Conservation (phyloP, 371 early-diverging fungal species). For the Mucor plumbeus region DNA sequence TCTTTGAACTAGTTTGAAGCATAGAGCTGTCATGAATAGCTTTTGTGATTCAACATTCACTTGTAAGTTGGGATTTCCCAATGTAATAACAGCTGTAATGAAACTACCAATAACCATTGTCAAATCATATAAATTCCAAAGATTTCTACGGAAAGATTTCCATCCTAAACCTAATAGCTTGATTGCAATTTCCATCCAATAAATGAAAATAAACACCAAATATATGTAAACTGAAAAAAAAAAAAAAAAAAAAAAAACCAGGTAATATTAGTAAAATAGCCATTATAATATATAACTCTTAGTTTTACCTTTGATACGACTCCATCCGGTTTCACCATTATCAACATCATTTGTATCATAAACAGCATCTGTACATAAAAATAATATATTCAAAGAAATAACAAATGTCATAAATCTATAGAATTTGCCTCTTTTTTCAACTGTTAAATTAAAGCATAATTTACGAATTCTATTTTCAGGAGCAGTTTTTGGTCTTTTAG, state of each 20-base stretch:
- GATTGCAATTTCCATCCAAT: slow-evolving; percentile 57
- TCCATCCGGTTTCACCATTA: slow-evolving; percentile 31
- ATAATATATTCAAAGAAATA: slow-evolving; percentile 57
- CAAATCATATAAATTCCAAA: slow-evolving; percentile 70
- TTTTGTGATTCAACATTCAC: slow-evolving; percentile 63
- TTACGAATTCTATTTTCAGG: slow-evolving; percentile 46
- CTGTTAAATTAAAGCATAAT: slow-evolving; percentile 51
- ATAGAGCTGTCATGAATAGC: slow-evolving; percentile 67
- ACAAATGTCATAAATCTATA: slow-evolving; percentile 55
- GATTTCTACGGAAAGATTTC: slow-evolving; percentile 58
- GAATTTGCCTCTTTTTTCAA: slow-evolving; percentile 60
- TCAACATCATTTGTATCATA: slow-evolving; percentile 20
- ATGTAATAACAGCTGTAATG: slow-evolving; percentile 47
- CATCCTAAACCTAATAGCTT: slow-evolving; percentile 65
- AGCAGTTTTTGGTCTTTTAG: slow-evolving; percentile 52
- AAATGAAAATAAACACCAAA: slow-evolving; percentile 52
- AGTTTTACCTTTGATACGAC: slow-evolving; percentile 35
- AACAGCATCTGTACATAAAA: slow-evolving; percentile 58
- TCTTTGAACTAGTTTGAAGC: slow-evolving; percentile 67
- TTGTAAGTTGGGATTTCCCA: slow-evolving; percentile 41
- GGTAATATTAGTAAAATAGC: neutral
- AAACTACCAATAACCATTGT: slow-evolving; percentile 57
- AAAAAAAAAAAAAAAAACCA: too few relatives aligned
- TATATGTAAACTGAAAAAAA: slow-evolving; percentile 47
- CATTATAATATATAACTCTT: neutral